Evolutionary conservation across 495 filamentous ascomycete species (phyloP).

Genomic region (Xylaria venustula): DNA sequence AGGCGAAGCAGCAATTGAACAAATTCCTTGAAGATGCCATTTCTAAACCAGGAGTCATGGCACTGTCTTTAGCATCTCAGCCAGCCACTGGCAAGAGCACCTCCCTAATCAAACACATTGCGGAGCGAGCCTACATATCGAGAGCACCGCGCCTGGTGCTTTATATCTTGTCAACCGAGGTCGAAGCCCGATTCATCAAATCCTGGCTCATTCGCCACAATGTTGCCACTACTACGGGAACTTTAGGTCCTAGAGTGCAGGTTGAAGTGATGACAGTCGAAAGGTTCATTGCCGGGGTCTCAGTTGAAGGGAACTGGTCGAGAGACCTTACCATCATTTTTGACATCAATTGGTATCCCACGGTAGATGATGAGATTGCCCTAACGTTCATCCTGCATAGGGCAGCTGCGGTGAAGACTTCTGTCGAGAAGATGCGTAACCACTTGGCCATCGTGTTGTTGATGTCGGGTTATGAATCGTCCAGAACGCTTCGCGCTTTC

Average conservation of each 20-base stretch:
- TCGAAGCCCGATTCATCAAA: neutral
- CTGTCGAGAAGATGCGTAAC: neutral
- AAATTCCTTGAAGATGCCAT: neutral
- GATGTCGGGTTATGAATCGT: neutral
- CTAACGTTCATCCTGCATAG: neutral
- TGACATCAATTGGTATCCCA: constrained; percentile 5
- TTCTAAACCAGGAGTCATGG: neutral
- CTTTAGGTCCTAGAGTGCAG: neutral
- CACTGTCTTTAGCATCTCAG: neutral
- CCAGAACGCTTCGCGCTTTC: neutral
- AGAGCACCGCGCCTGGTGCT: neutral
- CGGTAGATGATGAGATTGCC: neutral
- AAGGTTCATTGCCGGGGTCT: neutral
- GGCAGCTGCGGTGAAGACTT: neutral
- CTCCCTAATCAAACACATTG: neutral
- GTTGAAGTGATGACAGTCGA: neutral
- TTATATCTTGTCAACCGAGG: neutral
- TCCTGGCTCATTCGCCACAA: neutral
- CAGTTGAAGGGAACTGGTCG: neutral
- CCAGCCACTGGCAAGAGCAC: constrained; percentile 2
- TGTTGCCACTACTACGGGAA: neutral
- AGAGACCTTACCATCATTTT: neutral
- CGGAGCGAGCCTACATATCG: neutral
- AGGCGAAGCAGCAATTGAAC: neutral
- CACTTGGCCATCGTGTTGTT: constrained; percentile 1